Percentiles rank a stretch among this genome's conserved stretches.
These are phyloP conservation scores for Aspergillus phoenicis DNA, from an alignment of 2,329 filamentous ascomycete species.

Conservation along the genomic window DNA sequence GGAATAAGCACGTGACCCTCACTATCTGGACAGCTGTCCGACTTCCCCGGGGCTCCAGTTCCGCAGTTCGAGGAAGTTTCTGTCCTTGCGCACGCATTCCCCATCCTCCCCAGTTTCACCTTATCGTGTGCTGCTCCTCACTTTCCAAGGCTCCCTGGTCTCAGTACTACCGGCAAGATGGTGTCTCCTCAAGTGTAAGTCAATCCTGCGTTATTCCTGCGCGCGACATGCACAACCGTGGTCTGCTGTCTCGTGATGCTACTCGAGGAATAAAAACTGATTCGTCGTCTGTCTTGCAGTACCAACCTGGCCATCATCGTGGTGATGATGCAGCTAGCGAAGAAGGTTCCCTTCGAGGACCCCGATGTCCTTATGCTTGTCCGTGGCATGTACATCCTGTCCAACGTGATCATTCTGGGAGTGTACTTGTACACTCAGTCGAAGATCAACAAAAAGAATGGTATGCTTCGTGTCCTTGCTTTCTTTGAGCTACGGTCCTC, in stretches of 20 bases:
- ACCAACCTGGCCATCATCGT: constrained; percentile 94
- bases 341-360: constrained; percentile 93
- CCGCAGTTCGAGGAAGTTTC: constrained; percentile 22
- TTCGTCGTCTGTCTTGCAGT: constrained; percentile 50
- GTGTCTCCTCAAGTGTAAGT: constrained; percentile 68
- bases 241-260: neutral
- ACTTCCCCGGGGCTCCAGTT: constrained; percentile 24
- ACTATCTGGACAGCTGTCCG: constrained; percentile 30
- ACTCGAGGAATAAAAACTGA: constrained; percentile 17
- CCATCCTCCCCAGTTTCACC: constrained; percentile 14
- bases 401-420: constrained; percentile 78
- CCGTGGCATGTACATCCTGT: constrained; percentile 66
- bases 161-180: constrained; percentile 53
- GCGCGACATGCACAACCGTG: neutral
- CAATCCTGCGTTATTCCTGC: constrained; percentile 1
- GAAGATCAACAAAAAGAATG: constrained; percentile 95
- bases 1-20: constrained; percentile 20
- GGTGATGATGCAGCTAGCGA: constrained; percentile 97
- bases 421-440: constrained; percentile 84
- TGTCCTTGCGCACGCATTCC: constrained; percentile 21
- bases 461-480: constrained; percentile 54
- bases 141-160: constrained; percentile 16
- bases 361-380: constrained; percentile 68
- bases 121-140: constrained; percentile 17
- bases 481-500: constrained; percentile 1